A percentile compares a stretch with the other conserved stretches of the same genome.
phyloP scores from a whole-genome alignment of 129 eudicot genomes.

The Cynara cardunculus region DNA sequence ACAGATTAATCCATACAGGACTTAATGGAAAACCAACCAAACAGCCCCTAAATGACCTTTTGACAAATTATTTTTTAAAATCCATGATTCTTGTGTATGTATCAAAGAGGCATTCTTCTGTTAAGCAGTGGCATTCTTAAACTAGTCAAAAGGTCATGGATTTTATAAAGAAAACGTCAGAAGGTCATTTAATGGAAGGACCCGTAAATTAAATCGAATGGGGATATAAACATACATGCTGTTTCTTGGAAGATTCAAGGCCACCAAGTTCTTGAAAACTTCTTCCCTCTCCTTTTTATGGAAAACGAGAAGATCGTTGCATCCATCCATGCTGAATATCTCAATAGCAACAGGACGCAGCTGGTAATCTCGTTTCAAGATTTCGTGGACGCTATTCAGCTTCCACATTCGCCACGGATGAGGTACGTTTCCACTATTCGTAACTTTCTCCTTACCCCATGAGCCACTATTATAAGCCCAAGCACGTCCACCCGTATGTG shows the following conservation, averaged over 20 bases:
- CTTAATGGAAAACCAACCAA: no score
- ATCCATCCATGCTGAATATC: slow-evolving; percentile 98
- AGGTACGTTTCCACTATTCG: slow-evolving; percentile 74
- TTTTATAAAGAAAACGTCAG: not conserved
- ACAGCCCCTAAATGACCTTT: not conserved
- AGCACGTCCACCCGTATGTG: slow-evolving; percentile 83
- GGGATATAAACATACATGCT: slow-evolving; percentile 68
- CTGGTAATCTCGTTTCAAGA: slow-evolving; percentile 96
- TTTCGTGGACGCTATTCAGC: slow-evolving; percentile 93
- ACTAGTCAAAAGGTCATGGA: not conserved
- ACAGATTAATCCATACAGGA: no score
- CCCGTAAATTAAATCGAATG: not conserved
- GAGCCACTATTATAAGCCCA: slow-evolving; percentile 99
- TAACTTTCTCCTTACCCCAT: slow-evolving; percentile 96
- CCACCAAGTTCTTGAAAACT: slow-evolving; percentile 80
- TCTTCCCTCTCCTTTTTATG: slow-evolving; percentile 98
- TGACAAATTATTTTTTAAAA: not conserved
- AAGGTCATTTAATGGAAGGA: not conserved
- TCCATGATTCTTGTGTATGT: not conserved
- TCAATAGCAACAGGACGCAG: slow-evolving; percentile 97
- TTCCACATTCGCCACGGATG: slow-evolving; percentile 99
- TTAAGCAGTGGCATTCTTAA: no score
- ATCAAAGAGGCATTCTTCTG: no score
- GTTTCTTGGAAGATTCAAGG: slow-evolving; percentile 92
- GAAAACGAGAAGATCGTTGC: slow-evolving; percentile 94